Evolutionary conservation across 2,329 filamentous ascomycete species (phyloP), one percentile per base, ranked within the genome.

Genomic region (Trichoderma brevicompactum): DNA sequence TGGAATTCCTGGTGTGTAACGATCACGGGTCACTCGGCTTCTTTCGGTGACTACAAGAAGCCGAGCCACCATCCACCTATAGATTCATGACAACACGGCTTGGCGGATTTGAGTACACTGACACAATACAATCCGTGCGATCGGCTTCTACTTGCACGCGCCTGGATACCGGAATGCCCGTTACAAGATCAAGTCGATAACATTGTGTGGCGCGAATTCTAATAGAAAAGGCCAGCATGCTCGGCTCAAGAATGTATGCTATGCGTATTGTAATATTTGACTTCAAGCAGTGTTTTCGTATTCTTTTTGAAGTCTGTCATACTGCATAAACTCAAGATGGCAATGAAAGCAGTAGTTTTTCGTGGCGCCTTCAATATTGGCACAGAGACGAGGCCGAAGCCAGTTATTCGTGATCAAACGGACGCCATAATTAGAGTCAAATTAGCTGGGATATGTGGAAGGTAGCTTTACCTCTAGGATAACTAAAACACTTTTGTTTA

Each of bases 261-360:
- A 12, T 19, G 5, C 38, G 17, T 44, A 15, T 17, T 7, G 32
- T 10, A 28, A 46, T 46, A 43, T 32, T 58, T 46, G 41, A 5
- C 7, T 34, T 46, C 12, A 2, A 28, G 23, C 23, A 23, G 7
- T 58, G 13, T 52, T 6, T 36, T 34, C 36, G 10, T 17, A 17
- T 15, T 5, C 2, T 52, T 9, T 50, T 17, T 10, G 0, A n/a
- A 44, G 12, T 12, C 2, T 44, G 13, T 13, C 7, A 0, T 13
- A 17, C 5, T 6, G 1, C 53, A 13, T 3, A 36, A 13, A 2
- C 0, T 13, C 28, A 1, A 46, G n/a, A 58, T 58, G 54, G 28
- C 54, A 17, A 60, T 60, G 56, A 60, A 50, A 48, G 56, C 56
- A 5, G 56, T 60, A 15, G 56, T 60, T 23, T 60, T 60, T 9